Evolutionary conservation across 352 stramenopile genomes (phyloP).

Genomic region (Phytophthora kernoviae): DNA sequence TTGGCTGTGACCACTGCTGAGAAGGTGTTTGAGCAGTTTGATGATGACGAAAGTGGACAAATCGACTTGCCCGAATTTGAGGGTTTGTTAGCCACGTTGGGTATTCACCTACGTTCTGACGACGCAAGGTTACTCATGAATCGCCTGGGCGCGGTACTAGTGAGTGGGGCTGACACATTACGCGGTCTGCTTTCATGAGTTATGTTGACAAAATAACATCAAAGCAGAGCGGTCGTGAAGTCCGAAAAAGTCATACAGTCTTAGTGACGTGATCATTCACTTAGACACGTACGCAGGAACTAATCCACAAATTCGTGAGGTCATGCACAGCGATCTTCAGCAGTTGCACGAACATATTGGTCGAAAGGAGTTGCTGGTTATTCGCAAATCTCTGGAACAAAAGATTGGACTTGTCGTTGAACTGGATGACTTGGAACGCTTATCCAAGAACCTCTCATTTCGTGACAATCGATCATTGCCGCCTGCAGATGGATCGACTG

Average conservation of each 20-base stretch:
- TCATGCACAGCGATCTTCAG: conserved; percentile 45
- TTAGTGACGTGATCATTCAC: conserved; percentile 26
- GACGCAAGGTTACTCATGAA: conserved; percentile 58
- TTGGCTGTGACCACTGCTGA: conserved; percentile 20
- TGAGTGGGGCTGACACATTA: conserved; percentile 17
- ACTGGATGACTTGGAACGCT: conserved; percentile 37
- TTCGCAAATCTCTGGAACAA: conserved; percentile 37
- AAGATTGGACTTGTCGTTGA: conserved; percentile 30
- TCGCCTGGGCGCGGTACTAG: conserved; percentile 31
- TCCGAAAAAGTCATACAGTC: background rate
- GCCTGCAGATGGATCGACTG: background rate
- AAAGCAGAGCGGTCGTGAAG: background rate
- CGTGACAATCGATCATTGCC: conserved; percentile 22
- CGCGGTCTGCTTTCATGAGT: conserved; percentile 19
- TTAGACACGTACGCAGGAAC: conserved; percentile 18
- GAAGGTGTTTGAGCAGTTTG: conserved; percentile 61
- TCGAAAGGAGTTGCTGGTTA: conserved; percentile 21
- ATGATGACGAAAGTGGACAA: conserved; percentile 53
- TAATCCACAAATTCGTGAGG: conserved; percentile 16
- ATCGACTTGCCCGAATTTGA: conserved; percentile 68
- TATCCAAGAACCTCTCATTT: conserved; percentile 51
- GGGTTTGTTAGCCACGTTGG: conserved; percentile 41
- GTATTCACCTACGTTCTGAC: conserved; percentile 41
- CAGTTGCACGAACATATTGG: conserved; percentile 55
- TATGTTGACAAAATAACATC: conserved; percentile 23